Evolutionary conservation across 108 stramenopile species (phyloP), one percentile per base, ranked within the genome.

Genomic region (Parietichytrium sp.): DNA sequence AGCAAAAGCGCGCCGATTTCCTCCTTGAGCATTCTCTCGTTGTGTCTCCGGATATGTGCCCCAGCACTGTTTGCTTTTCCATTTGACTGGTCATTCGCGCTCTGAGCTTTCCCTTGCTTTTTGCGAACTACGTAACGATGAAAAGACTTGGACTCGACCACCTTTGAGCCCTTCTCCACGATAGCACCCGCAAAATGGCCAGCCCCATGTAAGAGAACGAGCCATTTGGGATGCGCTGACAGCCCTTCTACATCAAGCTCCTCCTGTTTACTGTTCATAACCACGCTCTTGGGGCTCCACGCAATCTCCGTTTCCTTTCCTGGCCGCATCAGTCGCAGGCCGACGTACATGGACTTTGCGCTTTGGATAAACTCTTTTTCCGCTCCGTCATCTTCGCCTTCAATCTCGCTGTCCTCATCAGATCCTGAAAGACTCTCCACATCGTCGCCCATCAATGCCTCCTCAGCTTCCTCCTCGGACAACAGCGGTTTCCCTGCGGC

Each of bases 141-240:
- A 3, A 72, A 72, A 6, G 61, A 72, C 61, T 72, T 72, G 61
- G 38, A 45, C 6, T 33, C 61, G 42, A 72, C 61, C 33, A 72
- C 61, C 6, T 36, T 25, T 33, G 38, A 42, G 38, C 61, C 61
- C 10, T 72, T 72, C 0, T 25, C n/a, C 20, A 72, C 38, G 38
- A 72, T 42, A 12, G 45, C 61, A 42, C 61, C 61, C 20, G 61
- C 61, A 72, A 72, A 72, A 25, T 72, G 61, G 61, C 61, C 61
- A n/a, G 61, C 61, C 38, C 61, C 61, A 20, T 72, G 61, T 10
- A 72, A 20, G 10, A 72, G 42, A 25, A 72, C 20, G 15, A 72
- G 20, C 61, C 61, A 72, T 31, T 45, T n/a, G 1, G 61, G 61
- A 33, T 3, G 36, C 25, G 36, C 61, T 15, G 36, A 10, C 7